These are phyloP conservation scores for Sanghuangporus weigelae DNA, from an alignment of 1,284 basidiomycete species.

Conservation along the genomic window DNA sequence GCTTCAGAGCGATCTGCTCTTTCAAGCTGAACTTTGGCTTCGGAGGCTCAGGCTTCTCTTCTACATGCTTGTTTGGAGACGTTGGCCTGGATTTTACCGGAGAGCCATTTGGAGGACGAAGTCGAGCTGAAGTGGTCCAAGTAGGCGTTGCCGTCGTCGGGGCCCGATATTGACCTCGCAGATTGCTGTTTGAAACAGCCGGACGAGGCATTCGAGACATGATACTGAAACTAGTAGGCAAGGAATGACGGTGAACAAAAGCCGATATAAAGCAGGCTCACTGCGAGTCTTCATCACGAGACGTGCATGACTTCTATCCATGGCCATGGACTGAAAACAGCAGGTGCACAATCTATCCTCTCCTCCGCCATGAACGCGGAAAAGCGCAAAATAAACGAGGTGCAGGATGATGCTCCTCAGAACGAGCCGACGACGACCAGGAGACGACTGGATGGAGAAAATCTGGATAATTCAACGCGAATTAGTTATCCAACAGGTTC, in stretches of 20 bases:
- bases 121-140: background rate
- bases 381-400: constrained; percentile 8
- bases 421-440: background rate
- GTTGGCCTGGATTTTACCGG: background rate
- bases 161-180: constrained; percentile 1
- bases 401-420: constrained; percentile 1
- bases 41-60: constrained; percentile 2
- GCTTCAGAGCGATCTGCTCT: constrained; percentile 68
- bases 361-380: background rate
- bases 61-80: background rate
- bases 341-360: background rate
- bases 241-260: background rate
- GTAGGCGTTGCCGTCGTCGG: background rate
- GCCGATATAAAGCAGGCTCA: background rate
- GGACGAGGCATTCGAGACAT: constrained; percentile 16
- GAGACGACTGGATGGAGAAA: background rate
- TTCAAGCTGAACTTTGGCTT: constrained; percentile 45
- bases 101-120: background rate
- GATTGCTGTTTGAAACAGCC: constrained; percentile 1
- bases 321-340: background rate
- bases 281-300: background rate
- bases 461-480: background rate
- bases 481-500: constrained; percentile 6
- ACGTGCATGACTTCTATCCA: background rate
- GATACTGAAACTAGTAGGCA: background rate